Base-by-base conservation (phyloP, 176 grass and related monocot species). In the Pontederia crassipes region DNA sequence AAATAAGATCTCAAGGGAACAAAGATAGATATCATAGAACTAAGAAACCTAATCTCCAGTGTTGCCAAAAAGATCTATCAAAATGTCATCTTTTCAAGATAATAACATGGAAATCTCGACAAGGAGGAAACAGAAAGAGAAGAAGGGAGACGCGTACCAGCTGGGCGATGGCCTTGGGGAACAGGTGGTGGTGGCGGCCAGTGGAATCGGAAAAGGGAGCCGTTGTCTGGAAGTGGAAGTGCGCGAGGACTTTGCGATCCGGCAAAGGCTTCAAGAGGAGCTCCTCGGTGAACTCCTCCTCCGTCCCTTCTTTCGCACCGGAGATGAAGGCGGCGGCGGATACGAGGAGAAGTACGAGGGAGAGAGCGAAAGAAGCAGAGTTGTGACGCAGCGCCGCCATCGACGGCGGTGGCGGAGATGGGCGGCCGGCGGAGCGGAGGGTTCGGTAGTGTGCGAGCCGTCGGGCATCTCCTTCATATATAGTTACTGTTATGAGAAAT, bases 161-260 rank as follows among this genome's bases (percentile, higher is more conserved):
- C 72, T 98, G 87, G 48, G 93, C 77, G 64, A 98, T 89, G 60
- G 87, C 88, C 72, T 92, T 92, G 46, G 93, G 87, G 68, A 98
- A 92, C 70, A 92, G 20, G 73, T 86, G 81, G 58, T 92, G 81
- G 75, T 92, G 87, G 45, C 55, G 58, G 17, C 79, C 82, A 26
- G 49, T 71, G 59, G 66, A 47, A 11, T 49, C 45, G 48, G 85
- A 76, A 49, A 82, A 79, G 20, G 79, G 65, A 17, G 93, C 63
- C 17, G 76, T 72, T 74, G 73, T 85, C 69, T 78, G 77, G 76
- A 98, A 92, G 73, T 92, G 77, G 76, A 97, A 97, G 70, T 97
- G 93, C 8, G 81, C 87, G 8, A 85, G 81, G 45, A 79, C 84
- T 73, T 88, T 92, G 49, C 76, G 73, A 83, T 91, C 93, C 13